Base-by-base conservation (phyloP, 2,329 filamentous ascomycete species). In the Zasmidium citrigriseum region DNA sequence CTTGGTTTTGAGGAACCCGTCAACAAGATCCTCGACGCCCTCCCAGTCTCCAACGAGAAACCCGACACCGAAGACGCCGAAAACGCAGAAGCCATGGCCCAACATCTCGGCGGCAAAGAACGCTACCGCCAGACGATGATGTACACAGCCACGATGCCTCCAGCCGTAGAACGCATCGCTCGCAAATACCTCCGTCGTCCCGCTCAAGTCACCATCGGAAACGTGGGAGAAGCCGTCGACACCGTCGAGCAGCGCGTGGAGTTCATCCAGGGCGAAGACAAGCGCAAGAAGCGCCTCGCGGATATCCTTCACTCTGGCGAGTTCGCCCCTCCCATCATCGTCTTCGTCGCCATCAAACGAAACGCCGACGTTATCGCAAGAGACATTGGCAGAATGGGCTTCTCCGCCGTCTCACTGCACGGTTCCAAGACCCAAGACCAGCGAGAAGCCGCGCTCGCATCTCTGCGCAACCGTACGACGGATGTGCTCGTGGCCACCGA, bases 341-440 rank as follows among this genome's bases (percentile, higher is more conserved):
- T 99, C 64, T 99, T 99, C 74, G 95, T 99, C 84, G 99, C 99
- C 77, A 97, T 98, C 86, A 98, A 98, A 79, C 90, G 93, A 68
- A 98, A 98, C 79, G 98, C 93, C 79, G 95, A 99, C 74, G 90
- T 91, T 59, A 89, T 99, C 49, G 93, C 93, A 2, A 86, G 91
- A 61, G 93, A 98, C 72, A 95, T 99, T 80, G 95, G 96, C 72
- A 85, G 89, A 53, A 95, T 95, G 87, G 95, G 95, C 67, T 95
- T 92, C 82, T 90, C 86, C 20, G 86, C 89, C 7, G 93, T 96
- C 68, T 97, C 93, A 0, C 80, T 99, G 27, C 95, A 99, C 78
- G 93, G 95, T 63, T 91, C 87, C 79, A 99, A 99, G 77, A 96
- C 93, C 0, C 95, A 99, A 77, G 95, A 98, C 60, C 95, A 99